Conservation (phyloP, 139 green algal genomes). For the Ulvella scutata region DNA sequence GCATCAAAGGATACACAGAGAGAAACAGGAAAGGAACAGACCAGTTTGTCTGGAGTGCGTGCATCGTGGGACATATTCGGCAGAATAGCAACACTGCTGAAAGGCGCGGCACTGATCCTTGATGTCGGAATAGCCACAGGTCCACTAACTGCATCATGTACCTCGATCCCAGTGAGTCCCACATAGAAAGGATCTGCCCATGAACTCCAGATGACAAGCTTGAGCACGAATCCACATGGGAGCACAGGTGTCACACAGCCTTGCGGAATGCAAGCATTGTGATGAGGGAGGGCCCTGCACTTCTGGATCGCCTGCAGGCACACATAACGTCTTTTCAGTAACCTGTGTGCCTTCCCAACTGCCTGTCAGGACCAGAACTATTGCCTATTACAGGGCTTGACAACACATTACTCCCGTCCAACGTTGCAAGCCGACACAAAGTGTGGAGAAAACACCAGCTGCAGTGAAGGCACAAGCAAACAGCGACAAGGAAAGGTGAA, state of each 20-base stretch:
- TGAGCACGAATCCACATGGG: slow-evolving; percentile 20
- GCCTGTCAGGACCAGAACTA: no score
- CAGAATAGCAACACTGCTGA: slow-evolving; percentile 11
- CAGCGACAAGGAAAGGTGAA: no score
- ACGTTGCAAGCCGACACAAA: no score
- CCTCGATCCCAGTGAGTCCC: slow-evolving; percentile 7
- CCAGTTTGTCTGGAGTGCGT: slow-evolving; percentile 13
- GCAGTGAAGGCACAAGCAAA: no score
- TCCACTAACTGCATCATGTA: background rate
- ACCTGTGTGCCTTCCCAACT: no score
- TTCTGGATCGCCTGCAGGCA: no score
- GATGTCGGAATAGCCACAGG: background rate
- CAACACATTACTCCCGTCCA: no score
- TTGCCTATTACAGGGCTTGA: no score
- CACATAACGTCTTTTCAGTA: no score
- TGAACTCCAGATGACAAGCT: slow-evolving; percentile 15
- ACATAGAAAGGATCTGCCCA: slow-evolving; percentile 26
- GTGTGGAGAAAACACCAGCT: no score
- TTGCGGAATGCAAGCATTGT: background rate
- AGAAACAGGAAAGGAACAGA: background rate
- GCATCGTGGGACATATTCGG: slow-evolving; percentile 14
- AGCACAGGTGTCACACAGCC: slow-evolving; percentile 9
- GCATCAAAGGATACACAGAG: background rate
- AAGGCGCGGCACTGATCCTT: background rate
- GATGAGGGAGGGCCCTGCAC: background rate